Conservation (phyloP, 352 stramenopile species). For the Globisporangium solare region DNA sequence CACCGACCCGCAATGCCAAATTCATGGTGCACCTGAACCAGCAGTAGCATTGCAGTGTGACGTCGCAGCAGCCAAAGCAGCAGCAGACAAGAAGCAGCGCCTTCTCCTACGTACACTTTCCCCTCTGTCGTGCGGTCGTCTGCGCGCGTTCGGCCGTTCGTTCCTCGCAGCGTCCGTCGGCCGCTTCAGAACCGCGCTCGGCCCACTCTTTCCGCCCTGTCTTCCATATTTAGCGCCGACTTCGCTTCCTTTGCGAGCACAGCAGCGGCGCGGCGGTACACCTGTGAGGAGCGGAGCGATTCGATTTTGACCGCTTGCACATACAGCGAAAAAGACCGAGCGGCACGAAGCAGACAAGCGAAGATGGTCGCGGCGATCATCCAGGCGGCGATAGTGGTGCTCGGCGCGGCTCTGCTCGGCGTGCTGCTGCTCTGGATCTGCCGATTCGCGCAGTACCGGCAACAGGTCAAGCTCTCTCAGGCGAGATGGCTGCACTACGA, state of each 20-base stretch:
- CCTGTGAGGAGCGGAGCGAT: background rate
- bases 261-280: too few species aligned
- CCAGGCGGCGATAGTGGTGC: conserved; percentile 35
- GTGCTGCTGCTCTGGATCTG: conserved; percentile 50
- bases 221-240: background rate
- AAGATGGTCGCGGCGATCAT: conserved; percentile 37
- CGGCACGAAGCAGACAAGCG: background rate
- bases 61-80: background rate
- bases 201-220: background rate
- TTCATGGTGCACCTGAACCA: background rate
- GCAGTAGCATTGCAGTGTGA: background rate
- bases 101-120: background rate
- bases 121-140: background rate
- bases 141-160: background rate
- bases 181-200: background rate
- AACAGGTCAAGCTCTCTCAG: conserved; percentile 50
- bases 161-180: background rate
- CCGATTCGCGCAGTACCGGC: conserved; percentile 56
- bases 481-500: conserved; percentile 65
- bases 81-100: background rate
- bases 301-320: background rate
- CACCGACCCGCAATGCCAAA: background rate
- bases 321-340: too few species aligned
- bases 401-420: conserved; percentile 32
- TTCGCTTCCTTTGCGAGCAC: background rate